A percentile compares a stretch with the other conserved stretches of the same genome.
phyloP scores from a whole-genome alignment of 164 flowering plant genomes.

The Chimonanthus praecox region DNA sequence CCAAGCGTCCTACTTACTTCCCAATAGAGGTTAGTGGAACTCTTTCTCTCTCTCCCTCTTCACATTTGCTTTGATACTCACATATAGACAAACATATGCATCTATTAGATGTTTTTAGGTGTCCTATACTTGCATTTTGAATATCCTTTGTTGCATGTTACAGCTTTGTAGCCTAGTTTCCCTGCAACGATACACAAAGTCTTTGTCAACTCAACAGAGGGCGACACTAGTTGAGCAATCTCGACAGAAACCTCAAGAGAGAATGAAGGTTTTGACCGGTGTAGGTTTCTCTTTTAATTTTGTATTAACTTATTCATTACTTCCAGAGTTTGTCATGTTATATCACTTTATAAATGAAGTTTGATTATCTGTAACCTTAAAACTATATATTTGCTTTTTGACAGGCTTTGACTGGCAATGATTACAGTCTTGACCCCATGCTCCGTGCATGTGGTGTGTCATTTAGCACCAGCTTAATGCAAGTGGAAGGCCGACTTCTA shows the following conservation, averaged over 20 bases:
- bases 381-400: not conserved
- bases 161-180: conserved; percentile 83
- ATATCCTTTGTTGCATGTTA: no score
- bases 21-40: conserved; percentile 49
- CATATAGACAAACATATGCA: no score
- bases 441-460: conserved; percentile 54
- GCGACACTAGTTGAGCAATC: conserved; percentile 87
- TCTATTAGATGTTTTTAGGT: no score
- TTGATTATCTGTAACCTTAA: not conserved
- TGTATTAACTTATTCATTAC: not conserved
- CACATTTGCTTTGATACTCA: no score
- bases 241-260: conserved; percentile 85
- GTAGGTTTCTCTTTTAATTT: conserved; percentile 33
- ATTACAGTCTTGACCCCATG: conserved; percentile 69
- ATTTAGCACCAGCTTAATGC: conserved; percentile 48
- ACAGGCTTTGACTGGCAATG: conserved; percentile 50
- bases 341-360: no score
- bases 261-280: conserved; percentile 54
- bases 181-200: conserved; percentile 82
- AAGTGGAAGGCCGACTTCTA: conserved; percentile 80
- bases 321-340: no score
- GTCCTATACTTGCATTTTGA: no score
- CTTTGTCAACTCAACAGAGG: conserved; percentile 61
- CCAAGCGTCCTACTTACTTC: conserved; percentile 54
- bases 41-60: no score